phyloP scores from a whole-genome alignment of 1,139 yeast species.

The Saccharomyces hybrid region DNA sequence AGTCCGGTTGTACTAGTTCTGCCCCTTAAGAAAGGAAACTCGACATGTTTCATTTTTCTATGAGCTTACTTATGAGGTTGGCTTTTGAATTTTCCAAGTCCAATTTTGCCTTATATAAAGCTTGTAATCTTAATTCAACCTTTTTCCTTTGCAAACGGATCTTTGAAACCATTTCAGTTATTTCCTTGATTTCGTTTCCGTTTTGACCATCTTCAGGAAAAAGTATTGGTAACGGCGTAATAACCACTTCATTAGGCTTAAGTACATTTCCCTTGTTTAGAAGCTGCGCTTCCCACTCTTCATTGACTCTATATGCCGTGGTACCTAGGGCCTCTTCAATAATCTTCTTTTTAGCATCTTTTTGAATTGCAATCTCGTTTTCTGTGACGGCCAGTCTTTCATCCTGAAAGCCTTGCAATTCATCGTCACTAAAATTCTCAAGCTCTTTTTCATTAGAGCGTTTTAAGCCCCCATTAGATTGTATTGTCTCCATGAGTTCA shows the following conservation, averaged over 20 bases:
- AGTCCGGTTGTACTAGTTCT: no score
- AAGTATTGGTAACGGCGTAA: slow-evolving; percentile 2
- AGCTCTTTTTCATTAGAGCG: slow-evolving; percentile 9
- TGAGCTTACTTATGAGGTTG: not conserved
- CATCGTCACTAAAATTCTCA: slow-evolving; percentile 3
- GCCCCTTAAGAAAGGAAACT: no score
- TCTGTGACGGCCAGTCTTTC: slow-evolving; percentile 15
- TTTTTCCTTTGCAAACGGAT: slow-evolving; percentile 2
- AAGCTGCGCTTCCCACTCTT: slow-evolving; percentile 1
- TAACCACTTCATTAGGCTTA: not conserved
- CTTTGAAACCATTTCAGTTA: not conserved
- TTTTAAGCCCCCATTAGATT: slow-evolving; percentile 14
- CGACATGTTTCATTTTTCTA: not conserved
- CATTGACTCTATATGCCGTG: not conserved
- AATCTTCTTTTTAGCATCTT: not conserved
- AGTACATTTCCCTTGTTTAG: not conserved
- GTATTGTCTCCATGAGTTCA: slow-evolving; percentile 16
- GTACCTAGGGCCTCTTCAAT: not conserved
- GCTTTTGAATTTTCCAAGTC: not conserved
- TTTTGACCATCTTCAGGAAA: slow-evolving; percentile 1
- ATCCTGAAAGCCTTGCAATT: slow-evolving; percentile 14
- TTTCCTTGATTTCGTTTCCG: not conserved
- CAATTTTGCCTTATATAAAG: not conserved
- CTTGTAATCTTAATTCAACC: slow-evolving; percentile 5
- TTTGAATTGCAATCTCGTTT: not conserved